These are phyloP conservation scores for Cordia subcordata DNA, from an alignment of 257 asterid genomes.

Conservation along the genomic window DNA sequence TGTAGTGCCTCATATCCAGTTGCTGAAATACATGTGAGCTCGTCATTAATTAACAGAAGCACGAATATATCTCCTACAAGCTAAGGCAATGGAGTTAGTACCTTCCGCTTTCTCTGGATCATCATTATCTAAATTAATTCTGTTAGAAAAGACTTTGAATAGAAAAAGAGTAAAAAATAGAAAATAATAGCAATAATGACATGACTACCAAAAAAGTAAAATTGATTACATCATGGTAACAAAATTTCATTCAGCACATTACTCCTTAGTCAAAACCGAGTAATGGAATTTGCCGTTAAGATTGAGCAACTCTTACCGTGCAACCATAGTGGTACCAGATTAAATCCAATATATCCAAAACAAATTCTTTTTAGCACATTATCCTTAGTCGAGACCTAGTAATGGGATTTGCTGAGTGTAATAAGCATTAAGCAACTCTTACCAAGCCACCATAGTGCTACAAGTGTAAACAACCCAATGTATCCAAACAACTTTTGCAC, in stretches of 20 bases:
- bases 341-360: too few relatives aligned
- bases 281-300: too few relatives aligned
- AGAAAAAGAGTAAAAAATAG: background rate
- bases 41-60: background rate
- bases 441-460: conserved; percentile 99
- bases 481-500: conserved; percentile 93
- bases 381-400: background rate
- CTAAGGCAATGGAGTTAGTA: background rate
- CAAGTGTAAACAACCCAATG: conserved; percentile 81
- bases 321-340: too few relatives aligned
- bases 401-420: background rate
- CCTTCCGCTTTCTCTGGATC: background rate
- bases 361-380: too few relatives aligned
- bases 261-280: too few relatives aligned
- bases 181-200: too few relatives aligned
- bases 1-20: too few relatives aligned
- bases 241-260: too few relatives aligned
- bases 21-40: too few relatives aligned
- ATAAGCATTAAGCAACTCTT: conserved; percentile 16
- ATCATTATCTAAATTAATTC: background rate
- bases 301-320: too few relatives aligned
- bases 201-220: too few relatives aligned
- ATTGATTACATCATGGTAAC: too few relatives aligned
- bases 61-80: background rate
- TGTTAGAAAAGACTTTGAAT: background rate